Evolutionary conservation across 345 rosid species (phyloP).

Genomic region (Aquilaria sinensis): DNA sequence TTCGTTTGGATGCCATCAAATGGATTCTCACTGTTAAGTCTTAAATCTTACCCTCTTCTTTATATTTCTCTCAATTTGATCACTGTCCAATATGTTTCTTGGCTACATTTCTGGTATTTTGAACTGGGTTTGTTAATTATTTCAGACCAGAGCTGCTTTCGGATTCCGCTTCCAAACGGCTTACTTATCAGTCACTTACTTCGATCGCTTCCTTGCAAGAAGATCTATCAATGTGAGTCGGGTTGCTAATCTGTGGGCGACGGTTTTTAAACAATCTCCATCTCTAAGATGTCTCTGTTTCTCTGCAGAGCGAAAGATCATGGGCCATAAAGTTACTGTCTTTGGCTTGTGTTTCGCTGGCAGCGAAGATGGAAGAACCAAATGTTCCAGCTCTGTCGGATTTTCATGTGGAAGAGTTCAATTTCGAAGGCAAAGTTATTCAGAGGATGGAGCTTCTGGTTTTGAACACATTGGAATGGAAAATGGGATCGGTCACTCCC

Average conservation of each 20-base stretch:
- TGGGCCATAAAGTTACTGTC: conserved; percentile 48
- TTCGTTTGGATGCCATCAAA: conserved; percentile 37
- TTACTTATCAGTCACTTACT: conserved; percentile 43
- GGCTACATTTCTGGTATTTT: not conserved
- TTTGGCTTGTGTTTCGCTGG: conserved; percentile 58
- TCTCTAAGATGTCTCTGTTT: not conserved
- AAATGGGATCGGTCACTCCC: conserved; percentile 49
- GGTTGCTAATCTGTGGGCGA: not conserved
- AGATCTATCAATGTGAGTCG: conserved; percentile 36
- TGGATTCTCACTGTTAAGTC: conserved; percentile 53
- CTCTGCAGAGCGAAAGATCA: conserved; percentile 28
- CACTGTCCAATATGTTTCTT: not conserved
- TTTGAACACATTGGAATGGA: conserved; percentile 51
- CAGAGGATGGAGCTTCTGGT: conserved; percentile 73
- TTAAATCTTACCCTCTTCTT: not conserved
- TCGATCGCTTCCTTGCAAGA: conserved; percentile 47
- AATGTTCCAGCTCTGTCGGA: conserved; percentile 35
- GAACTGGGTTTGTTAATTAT: conserved; percentile 3
- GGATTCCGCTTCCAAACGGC: conserved; percentile 47
- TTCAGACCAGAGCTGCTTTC: conserved; percentile 34
- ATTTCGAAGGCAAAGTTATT: conserved; percentile 32
- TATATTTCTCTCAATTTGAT: not conserved
- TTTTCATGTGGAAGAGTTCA: conserved; percentile 29
- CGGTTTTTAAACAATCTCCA: not conserved
- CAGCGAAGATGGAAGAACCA: conserved; percentile 63